phyloP scores from a whole-genome alignment of 805 yeast species.

The Kodamaea neixiangensis region DNA sequence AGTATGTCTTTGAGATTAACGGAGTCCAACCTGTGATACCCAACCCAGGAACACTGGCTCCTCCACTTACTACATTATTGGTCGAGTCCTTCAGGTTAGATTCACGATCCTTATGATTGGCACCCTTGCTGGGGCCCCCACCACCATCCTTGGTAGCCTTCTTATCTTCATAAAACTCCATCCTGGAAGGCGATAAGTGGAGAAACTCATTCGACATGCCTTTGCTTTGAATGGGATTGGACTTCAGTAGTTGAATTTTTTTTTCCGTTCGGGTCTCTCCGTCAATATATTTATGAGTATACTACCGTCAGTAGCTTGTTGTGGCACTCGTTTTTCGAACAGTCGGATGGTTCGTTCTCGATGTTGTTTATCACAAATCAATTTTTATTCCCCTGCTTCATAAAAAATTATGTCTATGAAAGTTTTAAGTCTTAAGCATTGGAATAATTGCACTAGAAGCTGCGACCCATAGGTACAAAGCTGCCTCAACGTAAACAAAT shows the following conservation, averaged over 20 bases:
- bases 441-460: not conserved
- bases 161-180: slow-evolving; percentile 3
- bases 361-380: not conserved
- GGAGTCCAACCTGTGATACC: slow-evolving; percentile 45
- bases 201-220: slow-evolving; percentile 31
- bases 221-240: too few species aligned
- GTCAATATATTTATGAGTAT: not conserved
- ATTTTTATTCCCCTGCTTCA: not conserved
- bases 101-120: slow-evolving; percentile 3
- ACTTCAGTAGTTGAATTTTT: not conserved
- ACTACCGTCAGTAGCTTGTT: not conserved
- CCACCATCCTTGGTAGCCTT: not conserved
- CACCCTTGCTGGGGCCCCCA: not conserved
- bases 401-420: not conserved
- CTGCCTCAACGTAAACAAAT: not conserved
- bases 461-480: not conserved
- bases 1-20: slow-evolving; percentile 37
- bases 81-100: not conserved
- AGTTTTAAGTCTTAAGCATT: not conserved
- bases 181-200: slow-evolving; percentile 38
- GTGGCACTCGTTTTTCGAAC: not conserved
- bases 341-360: not conserved
- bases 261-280: not conserved
- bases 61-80: not conserved
- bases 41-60: slow-evolving; percentile 5